A percentile compares a stretch with the other conserved stretches of the same genome.
Conservation (phyloP, 2,329 filamentous ascomycete genomes). For the Hypoxylon sp. region DNA sequence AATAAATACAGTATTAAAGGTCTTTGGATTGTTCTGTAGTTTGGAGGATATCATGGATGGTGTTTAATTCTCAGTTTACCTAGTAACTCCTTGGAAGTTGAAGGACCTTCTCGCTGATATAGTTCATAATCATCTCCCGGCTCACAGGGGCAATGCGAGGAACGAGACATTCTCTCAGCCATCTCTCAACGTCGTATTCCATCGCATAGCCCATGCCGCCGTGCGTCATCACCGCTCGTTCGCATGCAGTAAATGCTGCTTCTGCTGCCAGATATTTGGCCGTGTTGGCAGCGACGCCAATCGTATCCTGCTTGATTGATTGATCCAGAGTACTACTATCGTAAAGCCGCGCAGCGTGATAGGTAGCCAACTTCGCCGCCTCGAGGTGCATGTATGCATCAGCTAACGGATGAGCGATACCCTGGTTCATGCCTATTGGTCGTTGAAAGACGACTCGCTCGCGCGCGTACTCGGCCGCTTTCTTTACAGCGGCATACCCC, state of each 20-base stretch:
- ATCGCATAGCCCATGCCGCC: constrained; percentile 76
- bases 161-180: constrained; percentile 74
- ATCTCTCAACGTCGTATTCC: constrained; percentile 75
- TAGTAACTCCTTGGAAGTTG: constrained; percentile 76
- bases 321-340: constrained; percentile 63
- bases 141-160: constrained; percentile 75
- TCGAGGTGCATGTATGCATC: constrained; percentile 75
- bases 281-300: constrained; percentile 76
- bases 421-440: constrained; percentile 76
- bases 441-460: constrained; percentile 76
- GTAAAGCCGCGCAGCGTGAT: constrained; percentile 74
- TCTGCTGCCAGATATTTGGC: constrained; percentile 79
- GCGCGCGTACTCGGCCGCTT: constrained; percentile 74
- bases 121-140: constrained; percentile 82
- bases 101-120: constrained; percentile 77
- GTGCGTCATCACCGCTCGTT: constrained; percentile 69
- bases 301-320: constrained; percentile 65
- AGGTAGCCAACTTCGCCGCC: constrained; percentile 73
- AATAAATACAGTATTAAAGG: neutral
- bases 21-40: neutral
- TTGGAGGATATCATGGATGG: neutral
- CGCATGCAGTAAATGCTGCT: constrained; percentile 72
- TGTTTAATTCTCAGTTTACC: neutral
- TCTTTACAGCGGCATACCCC: constrained; percentile 77
- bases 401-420: constrained; percentile 74